phyloP scores from a whole-genome alignment of 2,329 filamentous ascomycete genomes.

The Sarocladium kiliense region DNA sequence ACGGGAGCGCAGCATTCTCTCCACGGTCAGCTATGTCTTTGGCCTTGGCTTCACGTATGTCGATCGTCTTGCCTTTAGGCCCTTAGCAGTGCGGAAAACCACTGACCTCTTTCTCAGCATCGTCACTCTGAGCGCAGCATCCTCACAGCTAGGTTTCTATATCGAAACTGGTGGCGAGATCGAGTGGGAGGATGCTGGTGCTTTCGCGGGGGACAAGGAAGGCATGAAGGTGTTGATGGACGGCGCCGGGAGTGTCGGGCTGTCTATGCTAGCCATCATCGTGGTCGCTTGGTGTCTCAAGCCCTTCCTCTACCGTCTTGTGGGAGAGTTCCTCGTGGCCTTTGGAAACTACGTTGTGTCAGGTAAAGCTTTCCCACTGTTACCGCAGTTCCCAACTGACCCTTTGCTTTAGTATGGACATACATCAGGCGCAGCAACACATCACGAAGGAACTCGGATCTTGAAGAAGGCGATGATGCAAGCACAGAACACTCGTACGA shows the following conservation, averaged over 20 bases:
- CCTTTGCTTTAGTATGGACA: neutral
- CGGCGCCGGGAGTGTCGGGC: constrained; percentile 21
- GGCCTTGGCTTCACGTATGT: constrained; percentile 23
- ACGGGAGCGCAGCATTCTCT: constrained; percentile 17
- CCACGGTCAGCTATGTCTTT: constrained; percentile 17
- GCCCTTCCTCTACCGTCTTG: constrained; percentile 18
- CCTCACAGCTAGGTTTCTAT: constrained; percentile 27
- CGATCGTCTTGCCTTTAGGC: neutral
- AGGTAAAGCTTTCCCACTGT: neutral
- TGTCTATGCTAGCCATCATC: constrained; percentile 17
- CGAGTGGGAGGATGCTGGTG: constrained; percentile 24
- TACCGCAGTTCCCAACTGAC: neutral
- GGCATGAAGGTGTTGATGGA: constrained; percentile 24
- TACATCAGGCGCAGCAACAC: neutral
- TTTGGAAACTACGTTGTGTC: constrained; percentile 15
- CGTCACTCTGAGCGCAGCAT: constrained; percentile 22
- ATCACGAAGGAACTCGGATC: neutral
- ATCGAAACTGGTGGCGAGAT: constrained; percentile 26
- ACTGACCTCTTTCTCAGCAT: constrained; percentile 16
- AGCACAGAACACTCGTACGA: neutral
- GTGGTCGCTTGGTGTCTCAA: constrained; percentile 20
- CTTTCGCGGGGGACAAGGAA: constrained; percentile 24
- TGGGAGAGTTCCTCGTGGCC: constrained; percentile 18
- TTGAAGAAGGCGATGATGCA: neutral
- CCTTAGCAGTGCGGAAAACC: neutral